These are phyloP conservation scores for Calamus simplicifolius DNA, from an alignment of 176 grass and related monocot species.

Conservation along the genomic window DNA sequence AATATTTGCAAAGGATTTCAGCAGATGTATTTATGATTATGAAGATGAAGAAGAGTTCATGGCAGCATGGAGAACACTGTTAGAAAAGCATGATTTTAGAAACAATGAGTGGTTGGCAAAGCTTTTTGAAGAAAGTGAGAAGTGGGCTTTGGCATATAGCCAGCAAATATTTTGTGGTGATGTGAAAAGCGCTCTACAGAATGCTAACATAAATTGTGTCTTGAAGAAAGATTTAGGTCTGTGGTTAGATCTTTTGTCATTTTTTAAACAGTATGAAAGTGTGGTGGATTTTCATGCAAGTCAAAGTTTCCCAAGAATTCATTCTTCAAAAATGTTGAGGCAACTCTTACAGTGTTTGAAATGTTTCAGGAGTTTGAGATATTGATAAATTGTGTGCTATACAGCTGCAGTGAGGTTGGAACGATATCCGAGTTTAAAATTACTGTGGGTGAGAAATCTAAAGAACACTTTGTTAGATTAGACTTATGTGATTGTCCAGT, in stretches of 20 bases:
- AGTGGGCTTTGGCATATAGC: conserved; percentile 19
- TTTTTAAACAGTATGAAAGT: too few species aligned
- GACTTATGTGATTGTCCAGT: conserved; percentile 30
- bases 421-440: conserved; percentile 30
- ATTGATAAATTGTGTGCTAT: conserved; percentile 38
- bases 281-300: conserved; percentile 33
- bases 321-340: conserved; percentile 32
- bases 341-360: conserved; percentile 40
- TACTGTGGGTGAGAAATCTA: conserved; percentile 20
- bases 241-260: too few species aligned
- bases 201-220: conserved; percentile 24
- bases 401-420: conserved; percentile 6
- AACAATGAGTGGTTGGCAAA: conserved; percentile 23
- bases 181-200: conserved; percentile 26
- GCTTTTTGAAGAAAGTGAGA: conserved; percentile 25
- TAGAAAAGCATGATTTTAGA: conserved; percentile 17
- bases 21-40: conserved; percentile 26
- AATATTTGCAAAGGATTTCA: conserved; percentile 26
- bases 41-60: conserved; percentile 23
- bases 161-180: conserved; percentile 17
- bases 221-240: conserved; percentile 31
- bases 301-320: conserved; percentile 31
- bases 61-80: not conserved
- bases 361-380: conserved; percentile 43
- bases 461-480: conserved; percentile 29